phyloP scores from a whole-genome alignment of 208 protist genomes.

The Acanthamoeba castellanii region DNA sequence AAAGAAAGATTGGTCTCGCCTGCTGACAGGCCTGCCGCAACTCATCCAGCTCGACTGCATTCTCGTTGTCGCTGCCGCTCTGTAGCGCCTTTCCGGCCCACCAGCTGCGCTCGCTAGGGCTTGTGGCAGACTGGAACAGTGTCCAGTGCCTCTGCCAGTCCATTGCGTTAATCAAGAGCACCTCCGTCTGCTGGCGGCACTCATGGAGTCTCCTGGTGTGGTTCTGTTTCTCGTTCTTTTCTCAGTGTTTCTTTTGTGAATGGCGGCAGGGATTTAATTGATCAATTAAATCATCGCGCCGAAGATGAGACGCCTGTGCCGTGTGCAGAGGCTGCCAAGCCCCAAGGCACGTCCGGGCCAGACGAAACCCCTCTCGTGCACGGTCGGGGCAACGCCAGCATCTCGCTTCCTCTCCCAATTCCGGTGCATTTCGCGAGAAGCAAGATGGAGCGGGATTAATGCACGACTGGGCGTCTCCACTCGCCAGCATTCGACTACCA shows the following conservation, averaged over 20 bases:
- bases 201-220: no score
- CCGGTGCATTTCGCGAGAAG: background rate
- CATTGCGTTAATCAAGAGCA: background rate
- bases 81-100: conserved; percentile 32
- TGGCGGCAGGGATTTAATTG: background rate
- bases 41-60: background rate
- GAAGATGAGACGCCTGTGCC: background rate
- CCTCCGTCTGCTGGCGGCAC: no score
- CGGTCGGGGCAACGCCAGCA: background rate
- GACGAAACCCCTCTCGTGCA: background rate
- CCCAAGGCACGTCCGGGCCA: background rate
- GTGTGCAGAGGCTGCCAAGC: background rate
- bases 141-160: background rate
- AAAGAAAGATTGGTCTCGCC: background rate
- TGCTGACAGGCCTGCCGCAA: background rate
- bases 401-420: background rate
- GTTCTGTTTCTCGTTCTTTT: background rate
- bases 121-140: background rate
- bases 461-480: background rate
- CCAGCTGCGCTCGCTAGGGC: conserved; percentile 6
- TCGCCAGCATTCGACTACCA: background rate
- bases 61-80: background rate
- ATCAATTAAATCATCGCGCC: background rate
- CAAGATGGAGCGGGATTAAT: background rate
- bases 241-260: background rate